Conservation (phyloP, 768 basidiomycete species). For the Hygrophorus pudorinus region DNA sequence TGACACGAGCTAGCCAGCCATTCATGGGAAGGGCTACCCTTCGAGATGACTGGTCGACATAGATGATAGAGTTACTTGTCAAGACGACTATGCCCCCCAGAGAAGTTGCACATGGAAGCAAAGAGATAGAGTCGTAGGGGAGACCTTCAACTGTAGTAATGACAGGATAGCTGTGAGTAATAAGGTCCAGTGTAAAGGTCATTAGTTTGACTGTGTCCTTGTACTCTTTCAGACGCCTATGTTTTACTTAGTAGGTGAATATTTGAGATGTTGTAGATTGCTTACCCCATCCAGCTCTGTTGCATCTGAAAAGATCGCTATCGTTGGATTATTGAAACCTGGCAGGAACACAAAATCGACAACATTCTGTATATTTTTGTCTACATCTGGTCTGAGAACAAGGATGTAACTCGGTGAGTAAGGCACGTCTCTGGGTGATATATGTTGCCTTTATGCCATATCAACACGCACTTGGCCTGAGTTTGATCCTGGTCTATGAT, state of each 20-base stretch:
- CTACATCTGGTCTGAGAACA: slow-evolving; percentile 64
- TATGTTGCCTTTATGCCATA: background rate
- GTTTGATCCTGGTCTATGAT: slow-evolving; percentile 62
- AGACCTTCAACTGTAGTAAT: slow-evolving; percentile 65
- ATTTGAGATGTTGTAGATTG: slow-evolving; percentile 4
- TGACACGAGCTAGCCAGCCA: slow-evolving; percentile 74
- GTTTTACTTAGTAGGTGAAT: slow-evolving; percentile 1
- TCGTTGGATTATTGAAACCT: slow-evolving; percentile 90
- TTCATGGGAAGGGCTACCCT: slow-evolving; percentile 68
- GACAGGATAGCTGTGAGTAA: slow-evolving; percentile 70
- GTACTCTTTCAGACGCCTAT: slow-evolving; percentile 72
- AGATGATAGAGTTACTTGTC: slow-evolving; percentile 71
- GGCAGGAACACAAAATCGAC: slow-evolving; percentile 86
- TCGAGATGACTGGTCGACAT: slow-evolving; percentile 81
- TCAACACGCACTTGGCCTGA: slow-evolving; percentile 35
- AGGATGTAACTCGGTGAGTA: slow-evolving; percentile 92
- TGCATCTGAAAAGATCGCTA: slow-evolving; percentile 80
- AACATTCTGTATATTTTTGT: slow-evolving; percentile 72
- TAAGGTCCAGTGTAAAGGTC: slow-evolving; percentile 81
- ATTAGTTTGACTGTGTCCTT: slow-evolving; percentile 75
- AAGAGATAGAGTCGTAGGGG: slow-evolving; percentile 61
- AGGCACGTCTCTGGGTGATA: slow-evolving; percentile 60
- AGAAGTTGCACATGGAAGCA: slow-evolving; percentile 58
- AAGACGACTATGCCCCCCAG: slow-evolving; percentile 80
- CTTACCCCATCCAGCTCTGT: slow-evolving; percentile 89